phyloP scores from a whole-genome alignment of 495 filamentous ascomycete species.

The Choiromyces venosus region DNA sequence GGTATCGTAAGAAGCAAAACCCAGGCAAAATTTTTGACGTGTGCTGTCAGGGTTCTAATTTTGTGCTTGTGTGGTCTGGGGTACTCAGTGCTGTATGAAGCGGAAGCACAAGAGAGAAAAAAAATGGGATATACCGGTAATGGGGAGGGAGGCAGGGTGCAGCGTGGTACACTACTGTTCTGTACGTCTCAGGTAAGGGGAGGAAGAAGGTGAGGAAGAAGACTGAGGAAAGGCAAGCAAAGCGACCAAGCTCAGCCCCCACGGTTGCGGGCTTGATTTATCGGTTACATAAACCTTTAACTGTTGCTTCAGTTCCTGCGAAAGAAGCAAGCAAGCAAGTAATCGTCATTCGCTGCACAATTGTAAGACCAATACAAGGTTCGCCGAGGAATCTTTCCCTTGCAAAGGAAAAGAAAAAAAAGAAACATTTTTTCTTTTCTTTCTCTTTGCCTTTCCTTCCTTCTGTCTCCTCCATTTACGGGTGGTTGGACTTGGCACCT shows the following conservation, averaged over 20 bases:
- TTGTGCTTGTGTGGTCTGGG: background rate
- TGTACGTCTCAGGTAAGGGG: background rate
- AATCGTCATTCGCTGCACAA: background rate
- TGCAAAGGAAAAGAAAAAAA: background rate
- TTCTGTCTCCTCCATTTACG: background rate
- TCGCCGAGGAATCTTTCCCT: background rate
- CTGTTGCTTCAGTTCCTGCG: background rate
- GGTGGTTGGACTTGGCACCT: background rate
- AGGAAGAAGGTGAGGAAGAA: background rate
- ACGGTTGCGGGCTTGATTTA: background rate
- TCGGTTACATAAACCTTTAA: constrained; percentile 1
- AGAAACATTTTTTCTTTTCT: background rate
- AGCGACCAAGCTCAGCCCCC: background rate
- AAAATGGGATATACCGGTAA: background rate
- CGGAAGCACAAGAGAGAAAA: background rate
- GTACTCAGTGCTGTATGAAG: background rate
- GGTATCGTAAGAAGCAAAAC: background rate
- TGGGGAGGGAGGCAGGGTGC: background rate
- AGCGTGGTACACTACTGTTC: background rate
- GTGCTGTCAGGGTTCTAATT: background rate
- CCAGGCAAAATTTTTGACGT: no score
- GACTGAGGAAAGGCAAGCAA: background rate
- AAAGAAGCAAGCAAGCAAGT: background rate
- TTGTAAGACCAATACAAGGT: background rate
- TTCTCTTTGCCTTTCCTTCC: background rate